Percentiles rank a stretch among this genome's conserved stretches.
phyloP scores from a whole-genome alignment of 2,329 filamentous ascomycete genomes.

The Emmonsiellopsis sp. region DNA sequence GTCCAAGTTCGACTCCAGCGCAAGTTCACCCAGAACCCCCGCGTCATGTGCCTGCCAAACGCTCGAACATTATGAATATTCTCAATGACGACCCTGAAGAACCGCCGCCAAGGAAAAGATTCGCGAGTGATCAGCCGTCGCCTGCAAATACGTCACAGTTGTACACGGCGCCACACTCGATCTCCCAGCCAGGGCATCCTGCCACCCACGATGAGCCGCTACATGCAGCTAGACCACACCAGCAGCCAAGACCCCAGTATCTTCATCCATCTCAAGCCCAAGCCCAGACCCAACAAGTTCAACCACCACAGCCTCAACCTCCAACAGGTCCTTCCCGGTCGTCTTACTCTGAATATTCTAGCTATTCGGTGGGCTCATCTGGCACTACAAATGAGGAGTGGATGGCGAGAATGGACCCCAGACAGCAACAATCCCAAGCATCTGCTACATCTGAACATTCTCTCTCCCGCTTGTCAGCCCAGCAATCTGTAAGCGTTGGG shows the following conservation, averaged over 20 bases:
- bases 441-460: neutral
- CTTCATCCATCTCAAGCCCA: slow-evolving; percentile 18
- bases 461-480: slow-evolving; percentile 1
- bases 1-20: slow-evolving; percentile 23
- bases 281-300: slow-evolving; percentile 8
- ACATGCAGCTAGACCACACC: slow-evolving; percentile 6
- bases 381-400: slow-evolving; percentile 28
- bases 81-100: slow-evolving; percentile 42
- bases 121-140: slow-evolving; percentile 30
- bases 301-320: slow-evolving; percentile 11
- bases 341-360: slow-evolving; percentile 24
- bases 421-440: slow-evolving; percentile 14
- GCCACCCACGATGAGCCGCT: slow-evolving; percentile 19
- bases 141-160: slow-evolving; percentile 17
- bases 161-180: slow-evolving; percentile 18
- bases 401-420: slow-evolving; percentile 34
- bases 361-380: slow-evolving; percentile 20
- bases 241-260: slow-evolving; percentile 11
- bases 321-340: slow-evolving; percentile 18
- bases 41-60: slow-evolving; percentile 37
- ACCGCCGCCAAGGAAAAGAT: slow-evolving; percentile 35
- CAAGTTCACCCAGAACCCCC: slow-evolving; percentile 25
- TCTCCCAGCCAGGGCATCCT: slow-evolving; percentile 16
- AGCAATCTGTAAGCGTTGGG: neutral
- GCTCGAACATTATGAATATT: slow-evolving; percentile 42